Evolutionary conservation across 2,329 filamentous ascomycete species (phyloP).

Genomic region (Colletotrichum shisoi): DNA sequence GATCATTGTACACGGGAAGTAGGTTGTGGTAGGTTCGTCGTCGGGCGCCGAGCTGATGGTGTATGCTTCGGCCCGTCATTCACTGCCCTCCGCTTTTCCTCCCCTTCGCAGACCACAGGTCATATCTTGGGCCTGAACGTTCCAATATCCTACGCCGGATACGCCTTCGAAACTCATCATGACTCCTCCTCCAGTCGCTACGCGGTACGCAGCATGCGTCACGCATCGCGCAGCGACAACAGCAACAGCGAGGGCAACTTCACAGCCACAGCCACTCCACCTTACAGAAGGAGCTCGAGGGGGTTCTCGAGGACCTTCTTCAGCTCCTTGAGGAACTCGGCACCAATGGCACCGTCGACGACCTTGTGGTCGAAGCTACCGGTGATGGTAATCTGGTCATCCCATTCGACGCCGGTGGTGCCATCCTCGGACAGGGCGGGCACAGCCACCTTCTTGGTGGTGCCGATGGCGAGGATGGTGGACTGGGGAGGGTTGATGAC

Average conservation of each 20-base stretch:
- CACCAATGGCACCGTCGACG: constrained; percentile 93
- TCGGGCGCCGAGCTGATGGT: constrained; percentile 32
- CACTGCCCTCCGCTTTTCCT: constrained; percentile 32
- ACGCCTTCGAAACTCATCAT: constrained; percentile 34
- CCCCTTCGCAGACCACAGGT: constrained; percentile 30
- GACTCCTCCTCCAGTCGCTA: constrained; percentile 17
- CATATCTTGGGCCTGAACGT: constrained; percentile 34
- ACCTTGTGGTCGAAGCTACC: constrained; percentile 99
- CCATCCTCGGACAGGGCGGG: constrained; percentile 77
- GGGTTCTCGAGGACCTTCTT: constrained; percentile 99
- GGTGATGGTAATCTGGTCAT: constrained; percentile 95
- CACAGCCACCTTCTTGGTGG: constrained; percentile 92
- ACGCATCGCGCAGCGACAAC: neutral
- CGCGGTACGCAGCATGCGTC: neutral
- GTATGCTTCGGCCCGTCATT: constrained; percentile 30
- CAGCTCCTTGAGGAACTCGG: constrained; percentile 94
- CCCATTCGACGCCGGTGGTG: constrained; percentile 78
- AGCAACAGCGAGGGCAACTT: constrained; percentile 2
- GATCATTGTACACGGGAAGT: constrained; percentile 55
- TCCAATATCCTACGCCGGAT: constrained; percentile 33
- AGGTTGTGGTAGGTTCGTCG: constrained; percentile 44
- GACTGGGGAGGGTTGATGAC: constrained; percentile 99
- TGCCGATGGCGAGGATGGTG: constrained; percentile 92
- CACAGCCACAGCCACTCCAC: constrained; percentile 40
- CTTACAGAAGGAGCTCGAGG: constrained; percentile 86